These are phyloP conservation scores for Desmodesmus armatus DNA, from an alignment of 139 green algal species.

Conservation along the genomic window DNA sequence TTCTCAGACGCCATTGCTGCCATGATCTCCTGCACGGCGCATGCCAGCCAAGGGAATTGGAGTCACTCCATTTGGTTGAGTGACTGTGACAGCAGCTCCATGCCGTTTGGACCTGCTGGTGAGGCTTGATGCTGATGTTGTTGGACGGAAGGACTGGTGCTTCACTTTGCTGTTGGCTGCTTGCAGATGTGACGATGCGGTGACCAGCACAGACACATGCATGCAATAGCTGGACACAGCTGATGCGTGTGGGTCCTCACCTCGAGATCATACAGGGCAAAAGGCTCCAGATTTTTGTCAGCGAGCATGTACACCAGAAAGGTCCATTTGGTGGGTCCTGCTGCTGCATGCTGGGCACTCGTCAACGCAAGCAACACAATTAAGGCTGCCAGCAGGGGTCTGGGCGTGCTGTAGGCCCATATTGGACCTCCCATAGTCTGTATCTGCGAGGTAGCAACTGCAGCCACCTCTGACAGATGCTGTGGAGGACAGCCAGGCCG, in stretches of 20 bases:
- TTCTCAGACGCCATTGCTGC: conserved; percentile 46
- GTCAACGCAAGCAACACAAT: neutral
- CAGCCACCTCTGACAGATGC: too few species aligned
- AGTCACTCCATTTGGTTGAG: too few species aligned
- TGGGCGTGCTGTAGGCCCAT: too few species aligned
- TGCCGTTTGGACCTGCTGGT: too few species aligned
- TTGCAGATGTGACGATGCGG: too few species aligned
- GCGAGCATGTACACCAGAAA: conserved; percentile 63
- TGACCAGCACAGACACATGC: neutral
- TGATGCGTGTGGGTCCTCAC: neutral
- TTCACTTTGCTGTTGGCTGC: too few species aligned
- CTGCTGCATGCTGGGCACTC: neutral
- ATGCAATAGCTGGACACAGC: neutral
- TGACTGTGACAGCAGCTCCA: too few species aligned
- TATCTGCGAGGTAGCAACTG: too few species aligned
- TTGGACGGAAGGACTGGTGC: too few species aligned
- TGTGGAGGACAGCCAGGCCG: too few species aligned
- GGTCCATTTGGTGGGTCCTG: conserved; percentile 49
- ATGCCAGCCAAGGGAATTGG: neutral
- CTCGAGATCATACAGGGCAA: conserved; percentile 42
- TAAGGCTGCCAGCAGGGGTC: neutral
- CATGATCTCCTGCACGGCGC: conserved; percentile 53
- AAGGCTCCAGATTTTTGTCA: conserved; percentile 62
- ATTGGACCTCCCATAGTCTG: too few species aligned
- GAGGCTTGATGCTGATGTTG: neutral